Evolutionary conservation across 2,329 filamentous ascomycete species (phyloP), one percentile per base, ranked within the genome.

Genomic region (Xylariaceae sp.): DNA sequence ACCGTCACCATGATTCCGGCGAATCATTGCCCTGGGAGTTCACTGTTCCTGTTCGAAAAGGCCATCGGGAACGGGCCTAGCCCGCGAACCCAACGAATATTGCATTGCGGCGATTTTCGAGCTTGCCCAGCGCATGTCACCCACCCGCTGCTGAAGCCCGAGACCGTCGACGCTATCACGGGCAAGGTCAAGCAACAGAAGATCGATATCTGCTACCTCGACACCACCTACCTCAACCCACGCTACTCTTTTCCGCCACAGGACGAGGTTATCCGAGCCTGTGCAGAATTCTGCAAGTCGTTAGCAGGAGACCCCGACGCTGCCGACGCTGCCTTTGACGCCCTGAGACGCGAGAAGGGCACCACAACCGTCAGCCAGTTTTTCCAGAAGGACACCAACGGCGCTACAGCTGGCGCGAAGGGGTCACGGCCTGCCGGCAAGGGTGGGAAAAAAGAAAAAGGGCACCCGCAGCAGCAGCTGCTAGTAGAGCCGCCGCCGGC

Each of bases 21-120:
- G 10, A 98, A 98, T 48, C 92, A 98, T 53, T 98, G 92, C 48
- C 92, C 92, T 0, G 92, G 92, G 0, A 95, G 88, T 50, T 94
- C 90, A 0, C 62, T 98, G 1, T 98, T 93, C 49, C 67, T 98
- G 1, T 96, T 95, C 46, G 83, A 95, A 55, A 95, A 94, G 55
- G 61, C 63, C 0, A 61, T 82, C 10, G 75, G 75, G 2, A 77
- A 73, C 45, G 74, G 78, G 1, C 60, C 67, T 11, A 76, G 66
- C 27, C 60, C 70, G 3, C 78, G 73, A 32, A 57, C 74, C 3
- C 88, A 94, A 46, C 77, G 92, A 3, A 82, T 98, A 25, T 65
- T 98, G 6, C 92, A 98, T 53, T 98, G 92, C 52, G 92, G 92
- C 29, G 92, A 98, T 55, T 98, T 98, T 52, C 73, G 92, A 42